phyloP scores from a whole-genome alignment of 805 yeast genomes.

The Wickerhamomyces queroliae region DNA sequence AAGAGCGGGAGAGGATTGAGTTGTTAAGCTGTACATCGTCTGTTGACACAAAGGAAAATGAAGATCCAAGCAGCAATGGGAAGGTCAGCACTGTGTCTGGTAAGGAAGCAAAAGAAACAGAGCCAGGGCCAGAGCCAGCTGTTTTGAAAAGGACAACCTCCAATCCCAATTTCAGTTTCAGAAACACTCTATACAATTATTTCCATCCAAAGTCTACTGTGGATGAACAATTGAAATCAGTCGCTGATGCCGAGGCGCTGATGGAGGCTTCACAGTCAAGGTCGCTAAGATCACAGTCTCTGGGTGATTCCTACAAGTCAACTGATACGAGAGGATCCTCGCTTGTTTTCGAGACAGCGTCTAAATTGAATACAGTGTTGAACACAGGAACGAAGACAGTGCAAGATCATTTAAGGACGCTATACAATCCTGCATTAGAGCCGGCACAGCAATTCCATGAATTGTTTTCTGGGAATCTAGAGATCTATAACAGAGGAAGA shows the following conservation, averaged over 20 bases:
- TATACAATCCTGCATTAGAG: no score
- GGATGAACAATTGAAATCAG: not conserved
- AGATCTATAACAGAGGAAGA: slow-evolving; percentile 1
- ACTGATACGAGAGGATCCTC: no score
- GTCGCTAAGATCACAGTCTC: not conserved
- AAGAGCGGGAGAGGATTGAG: not conserved
- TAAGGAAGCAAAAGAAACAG: not conserved
- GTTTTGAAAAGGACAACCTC: no score
- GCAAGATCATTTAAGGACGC: no score
- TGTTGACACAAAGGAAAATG: not conserved
- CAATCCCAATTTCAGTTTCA: no score
- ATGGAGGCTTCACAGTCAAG: not conserved
- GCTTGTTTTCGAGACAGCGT: no score
- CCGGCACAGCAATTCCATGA: slow-evolving; percentile 3
- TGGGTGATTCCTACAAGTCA: not conserved
- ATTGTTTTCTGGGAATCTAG: not conserved
- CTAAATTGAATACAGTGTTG: no score
- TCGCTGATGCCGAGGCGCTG: not conserved
- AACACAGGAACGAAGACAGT: no score
- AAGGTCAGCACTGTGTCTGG: not conserved
- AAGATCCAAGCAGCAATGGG: no score
- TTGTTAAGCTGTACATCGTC: slow-evolving; percentile 3
- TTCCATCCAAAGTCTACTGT: not conserved
- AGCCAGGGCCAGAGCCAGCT: not conserved
- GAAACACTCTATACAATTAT: not conserved